Conservation (phyloP, 306 rosid genomes). For the Vigna nakashimae region DNA sequence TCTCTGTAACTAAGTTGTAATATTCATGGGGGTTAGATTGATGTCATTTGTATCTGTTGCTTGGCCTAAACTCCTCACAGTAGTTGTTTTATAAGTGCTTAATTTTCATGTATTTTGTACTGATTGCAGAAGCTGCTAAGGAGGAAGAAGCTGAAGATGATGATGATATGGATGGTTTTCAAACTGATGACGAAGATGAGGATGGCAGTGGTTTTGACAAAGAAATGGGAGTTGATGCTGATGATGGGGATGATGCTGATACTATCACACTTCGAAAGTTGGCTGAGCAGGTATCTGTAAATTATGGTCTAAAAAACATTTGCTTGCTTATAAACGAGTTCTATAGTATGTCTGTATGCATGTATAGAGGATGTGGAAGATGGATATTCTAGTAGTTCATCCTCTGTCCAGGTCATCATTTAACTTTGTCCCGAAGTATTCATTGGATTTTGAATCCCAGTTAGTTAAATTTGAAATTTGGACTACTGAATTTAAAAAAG, state of each 20-base stretch:
- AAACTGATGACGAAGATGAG: conserved; percentile 84
- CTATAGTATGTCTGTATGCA: background rate
- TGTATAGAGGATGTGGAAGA: too few species aligned
- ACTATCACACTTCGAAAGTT: conserved; percentile 69
- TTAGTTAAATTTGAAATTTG: background rate
- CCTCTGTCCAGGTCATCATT: background rate
- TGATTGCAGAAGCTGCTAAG: conserved; percentile 78
- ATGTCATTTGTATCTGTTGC: background rate
- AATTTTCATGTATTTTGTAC: conserved; percentile 27
- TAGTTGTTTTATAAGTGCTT: conserved; percentile 23
- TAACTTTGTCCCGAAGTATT: background rate
- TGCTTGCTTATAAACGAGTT: background rate
- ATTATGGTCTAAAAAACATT: background rate
- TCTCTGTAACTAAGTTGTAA: background rate
- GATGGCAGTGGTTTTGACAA: conserved; percentile 82
- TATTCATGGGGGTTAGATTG: conserved; percentile 7
- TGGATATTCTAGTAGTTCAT: too few species aligned
- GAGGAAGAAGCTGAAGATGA: conserved; percentile 86
- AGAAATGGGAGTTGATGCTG: conserved; percentile 91
- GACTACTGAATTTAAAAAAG: background rate
- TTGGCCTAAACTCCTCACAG: background rate
- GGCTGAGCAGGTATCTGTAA: conserved; percentile 76
- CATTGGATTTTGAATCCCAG: background rate
- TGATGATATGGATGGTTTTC: conserved; percentile 92
- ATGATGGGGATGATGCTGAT: conserved; percentile 88